Evolutionary conservation across 805 yeast genomes (phyloP), one percentile per base, ranked within the genome.

Genomic region (Candida montana): DNA sequence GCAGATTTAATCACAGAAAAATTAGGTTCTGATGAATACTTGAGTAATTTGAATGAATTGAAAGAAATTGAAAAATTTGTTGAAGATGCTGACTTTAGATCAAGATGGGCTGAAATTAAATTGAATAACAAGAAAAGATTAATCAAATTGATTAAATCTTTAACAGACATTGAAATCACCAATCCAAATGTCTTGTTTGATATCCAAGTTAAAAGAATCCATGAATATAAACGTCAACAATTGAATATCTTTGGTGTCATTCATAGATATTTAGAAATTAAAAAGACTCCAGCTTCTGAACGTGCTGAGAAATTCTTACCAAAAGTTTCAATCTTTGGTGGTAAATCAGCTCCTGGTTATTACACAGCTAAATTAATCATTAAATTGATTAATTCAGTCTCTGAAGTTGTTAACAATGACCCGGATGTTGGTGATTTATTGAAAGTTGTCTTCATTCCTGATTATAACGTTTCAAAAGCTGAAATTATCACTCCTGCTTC

Each of bases 301-400:
- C 71, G 83, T 55, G 68, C 71, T 53, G 68, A 71, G 34, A 54
- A 62, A 48, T 74, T 77, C 55, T 79, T 74, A 61, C 81, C 96
- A 45, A 85, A 83, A 58, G 93, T 85, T 42, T 74, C 80, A 33
- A 75, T 89, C 46, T 80, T 90, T 63, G 97, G 97, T 51, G 97
- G 97, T 59, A 89, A 90, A 66, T 84, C 95, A 45, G 97, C 97
- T 10, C 97, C 97, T n/a, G 97, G 97, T 50, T 89, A 89, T 63
- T 89, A 86, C 68, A 86, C 89, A 79, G 97, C 97, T 45, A 89
- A 89, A 66, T 76, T 84, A 44, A 85, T 89, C 57, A 90, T 89
- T 60, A 87, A 88, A 63, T 72, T 89, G 62, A 76, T 89, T 58
- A 89, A 85, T 62, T 65, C 84, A 40, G 96, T 88, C 30, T 81